Conservation (phyloP, 306 rosid genomes). For the Luffa aegyptiaca region DNA sequence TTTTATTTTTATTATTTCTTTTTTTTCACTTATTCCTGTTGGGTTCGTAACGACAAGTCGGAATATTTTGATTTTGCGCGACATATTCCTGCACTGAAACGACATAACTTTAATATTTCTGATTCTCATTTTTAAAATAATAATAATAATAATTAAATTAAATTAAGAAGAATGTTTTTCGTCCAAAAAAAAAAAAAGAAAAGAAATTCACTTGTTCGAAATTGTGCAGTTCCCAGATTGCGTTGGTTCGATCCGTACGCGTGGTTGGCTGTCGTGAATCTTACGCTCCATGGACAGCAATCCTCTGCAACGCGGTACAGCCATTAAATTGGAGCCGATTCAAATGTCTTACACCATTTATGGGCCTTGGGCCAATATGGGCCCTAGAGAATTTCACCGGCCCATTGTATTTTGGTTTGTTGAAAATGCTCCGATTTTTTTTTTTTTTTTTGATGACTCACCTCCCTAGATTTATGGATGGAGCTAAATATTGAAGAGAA, state of each 20-base stretch:
- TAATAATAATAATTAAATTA: no score
- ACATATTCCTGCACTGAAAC: not conserved
- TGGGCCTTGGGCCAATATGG: not conserved
- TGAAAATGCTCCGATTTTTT: no score
- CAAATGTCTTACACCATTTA: not conserved
- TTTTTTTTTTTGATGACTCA: no score
- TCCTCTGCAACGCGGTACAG: not conserved
- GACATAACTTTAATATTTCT: not conserved
- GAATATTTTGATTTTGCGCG: not conserved
- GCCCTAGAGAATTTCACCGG: not conserved
- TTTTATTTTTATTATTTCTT: not conserved
- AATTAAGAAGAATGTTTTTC: not conserved
- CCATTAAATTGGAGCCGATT: not conserved
- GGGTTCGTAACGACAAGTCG: not conserved
- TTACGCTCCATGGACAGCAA: not conserved
- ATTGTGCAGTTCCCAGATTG: not conserved
- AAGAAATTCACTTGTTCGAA: not conserved
- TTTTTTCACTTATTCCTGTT: not conserved
- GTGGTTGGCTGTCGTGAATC: not conserved
- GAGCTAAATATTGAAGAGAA: no score
- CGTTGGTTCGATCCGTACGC: not conserved
- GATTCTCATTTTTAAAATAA: no score
- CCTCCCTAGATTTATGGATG: no score
- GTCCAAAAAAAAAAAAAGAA: no score
- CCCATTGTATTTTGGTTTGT: not conserved